These are phyloP conservation scores for Fusarium longipes DNA, from an alignment of 2,329 filamentous ascomycete genomes.

Conservation along the genomic window DNA sequence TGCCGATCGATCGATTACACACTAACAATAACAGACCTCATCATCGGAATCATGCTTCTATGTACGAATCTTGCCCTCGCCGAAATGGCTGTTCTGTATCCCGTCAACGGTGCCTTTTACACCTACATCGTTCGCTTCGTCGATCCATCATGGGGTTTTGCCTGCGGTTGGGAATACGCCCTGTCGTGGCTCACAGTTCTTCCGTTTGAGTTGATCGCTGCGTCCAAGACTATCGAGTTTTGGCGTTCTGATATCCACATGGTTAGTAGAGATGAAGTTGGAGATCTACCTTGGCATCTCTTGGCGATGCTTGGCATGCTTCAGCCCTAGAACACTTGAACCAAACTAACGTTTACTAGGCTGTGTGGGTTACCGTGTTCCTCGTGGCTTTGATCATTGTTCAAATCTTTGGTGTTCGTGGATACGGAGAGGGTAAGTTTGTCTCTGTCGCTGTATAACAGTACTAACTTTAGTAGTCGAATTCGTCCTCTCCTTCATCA, in stretches of 20 bases:
- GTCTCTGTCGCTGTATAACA: fast-evolving
- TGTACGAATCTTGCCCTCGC: conserved; percentile 87
- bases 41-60: conserved; percentile 36
- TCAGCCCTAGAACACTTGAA: not conserved
- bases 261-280: not conserved
- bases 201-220: conserved; percentile 87
- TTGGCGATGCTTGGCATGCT: conserved; percentile 6
- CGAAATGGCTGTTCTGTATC: conserved; percentile 90
- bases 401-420: conserved; percentile 88
- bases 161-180: conserved; percentile 96
- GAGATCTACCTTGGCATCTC: not conserved
- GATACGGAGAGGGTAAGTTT: conserved; percentile 77
- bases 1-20: not conserved
- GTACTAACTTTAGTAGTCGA: conserved; percentile 62
- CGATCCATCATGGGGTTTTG: conserved; percentile 93
- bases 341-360: conserved; percentile 43
- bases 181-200: conserved; percentile 87
- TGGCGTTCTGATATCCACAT: conserved; percentile 75
- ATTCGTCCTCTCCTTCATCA: conserved; percentile 86
- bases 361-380: conserved; percentile 87
- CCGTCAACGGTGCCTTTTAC: conserved; percentile 91
- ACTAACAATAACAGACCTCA: conserved; percentile 50
- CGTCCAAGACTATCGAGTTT: conserved; percentile 83
- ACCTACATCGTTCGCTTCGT: conserved; percentile 92
- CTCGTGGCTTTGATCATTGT: conserved; percentile 79